phyloP scores from a whole-genome alignment of 208 protist genomes.

The Kentomonas sorsogonicus region DNA sequence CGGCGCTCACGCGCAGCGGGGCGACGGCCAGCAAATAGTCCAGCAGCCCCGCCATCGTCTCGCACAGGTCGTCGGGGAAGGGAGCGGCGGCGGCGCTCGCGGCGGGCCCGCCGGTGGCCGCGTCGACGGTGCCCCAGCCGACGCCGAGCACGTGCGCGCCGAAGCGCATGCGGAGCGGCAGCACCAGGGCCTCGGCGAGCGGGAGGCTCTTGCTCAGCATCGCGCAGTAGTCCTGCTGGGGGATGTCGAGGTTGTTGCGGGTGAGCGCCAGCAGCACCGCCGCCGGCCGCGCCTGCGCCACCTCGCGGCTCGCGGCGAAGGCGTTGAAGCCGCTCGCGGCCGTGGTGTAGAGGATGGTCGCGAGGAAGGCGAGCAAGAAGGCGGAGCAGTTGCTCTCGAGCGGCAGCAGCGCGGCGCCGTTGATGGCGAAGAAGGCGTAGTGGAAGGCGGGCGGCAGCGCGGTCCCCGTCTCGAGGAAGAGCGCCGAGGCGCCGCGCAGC shows the following conservation, averaged over 20 bases:
- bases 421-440: slow-evolving; percentile 40
- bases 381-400: slow-evolving; percentile 18
- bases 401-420: slow-evolving; percentile 39
- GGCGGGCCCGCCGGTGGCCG: not conserved
- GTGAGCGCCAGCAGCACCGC: slow-evolving; percentile 18
- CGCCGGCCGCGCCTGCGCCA: not conserved
- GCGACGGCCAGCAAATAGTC: slow-evolving; percentile 4
- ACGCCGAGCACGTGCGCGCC: slow-evolving; percentile 24
- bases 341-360: slow-evolving; percentile 36
- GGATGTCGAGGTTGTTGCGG: slow-evolving; percentile 14
- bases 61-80: slow-evolving; percentile 13
- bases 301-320: slow-evolving; percentile 6
- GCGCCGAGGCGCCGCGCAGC: slow-evolving; percentile 32
- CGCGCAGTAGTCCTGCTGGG: slow-evolving; percentile 28
- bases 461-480: slow-evolving; percentile 54
- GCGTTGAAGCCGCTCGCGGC: slow-evolving; percentile 31
- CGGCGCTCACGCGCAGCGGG: not conserved
- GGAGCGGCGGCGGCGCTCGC: slow-evolving; percentile 1
- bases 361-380: slow-evolving; percentile 42
- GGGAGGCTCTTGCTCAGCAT: slow-evolving; percentile 46
- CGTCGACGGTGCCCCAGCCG: slow-evolving; percentile 16
- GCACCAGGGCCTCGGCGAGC: slow-evolving; percentile 24
- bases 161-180: slow-evolving; percentile 37
- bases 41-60: slow-evolving; percentile 10
- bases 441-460: slow-evolving; percentile 53